phyloP scores from a whole-genome alignment of 139 green algal species.

The Asterochloris sp. region DNA sequence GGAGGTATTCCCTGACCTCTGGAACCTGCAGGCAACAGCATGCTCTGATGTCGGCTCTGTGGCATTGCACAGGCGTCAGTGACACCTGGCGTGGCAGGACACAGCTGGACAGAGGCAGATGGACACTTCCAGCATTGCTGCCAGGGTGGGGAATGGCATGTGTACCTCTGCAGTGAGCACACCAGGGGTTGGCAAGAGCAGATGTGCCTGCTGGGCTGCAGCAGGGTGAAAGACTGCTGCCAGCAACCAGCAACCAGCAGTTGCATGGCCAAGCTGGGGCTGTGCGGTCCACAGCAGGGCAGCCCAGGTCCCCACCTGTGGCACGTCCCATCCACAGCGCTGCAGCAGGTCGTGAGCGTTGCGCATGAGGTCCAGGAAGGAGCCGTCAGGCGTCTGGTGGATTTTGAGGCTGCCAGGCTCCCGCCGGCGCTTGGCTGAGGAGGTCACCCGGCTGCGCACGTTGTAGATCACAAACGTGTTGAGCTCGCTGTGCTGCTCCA shows the following conservation, averaged over 20 bases:
- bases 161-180: no score
- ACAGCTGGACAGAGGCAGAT: no score
- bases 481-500: conserved; percentile 39
- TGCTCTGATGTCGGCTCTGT: neutral
- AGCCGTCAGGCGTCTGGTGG: conserved; percentile 94
- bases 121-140: neutral
- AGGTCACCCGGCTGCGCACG: conserved; percentile 75
- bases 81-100: neutral
- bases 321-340: conserved; percentile 55
- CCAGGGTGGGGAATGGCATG: no score
- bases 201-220: no score
- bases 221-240: no score
- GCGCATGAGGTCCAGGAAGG: conserved; percentile 90
- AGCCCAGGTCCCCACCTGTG: conserved; percentile 26
- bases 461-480: conserved; percentile 96
- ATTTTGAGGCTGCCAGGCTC: conserved; percentile 65
- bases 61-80: neutral
- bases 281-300: neutral
- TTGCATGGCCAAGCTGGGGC: no score
- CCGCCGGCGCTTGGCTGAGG: conserved; percentile 83
- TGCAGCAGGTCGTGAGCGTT: conserved; percentile 83
- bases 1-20: conserved; percentile 67
- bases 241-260: no score
- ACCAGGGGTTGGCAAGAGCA: no score
- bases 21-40: conserved; percentile 28